Evolutionary conservation across 2,329 filamentous ascomycete genomes (phyloP).

Genomic region (Hypoxylon sp.): DNA sequence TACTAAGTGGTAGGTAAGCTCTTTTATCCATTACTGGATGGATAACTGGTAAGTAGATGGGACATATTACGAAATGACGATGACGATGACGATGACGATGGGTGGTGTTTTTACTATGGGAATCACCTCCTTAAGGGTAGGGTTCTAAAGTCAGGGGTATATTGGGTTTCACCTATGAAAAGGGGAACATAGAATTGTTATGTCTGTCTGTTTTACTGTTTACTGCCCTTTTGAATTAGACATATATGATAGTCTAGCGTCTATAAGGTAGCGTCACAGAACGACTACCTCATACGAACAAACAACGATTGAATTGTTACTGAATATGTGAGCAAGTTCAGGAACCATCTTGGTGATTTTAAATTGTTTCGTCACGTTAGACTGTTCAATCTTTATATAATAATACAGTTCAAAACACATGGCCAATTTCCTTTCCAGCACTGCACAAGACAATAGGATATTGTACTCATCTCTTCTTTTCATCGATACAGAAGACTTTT

Average conservation of each 20-base stretch:
- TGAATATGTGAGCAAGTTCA: slow-evolving; percentile 1
- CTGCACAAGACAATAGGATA: not conserved
- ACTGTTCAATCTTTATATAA: slow-evolving; percentile 12
- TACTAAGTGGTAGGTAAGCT: not conserved
- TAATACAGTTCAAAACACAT: not conserved
- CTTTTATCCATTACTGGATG: not conserved
- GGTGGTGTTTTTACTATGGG: not conserved
- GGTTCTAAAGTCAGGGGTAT: not conserved
- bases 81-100: no score
- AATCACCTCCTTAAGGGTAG: not conserved
- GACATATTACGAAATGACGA: not conserved
- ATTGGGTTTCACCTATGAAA: not conserved
- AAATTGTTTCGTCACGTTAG: slow-evolving; percentile 3
- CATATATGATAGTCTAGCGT: not conserved
- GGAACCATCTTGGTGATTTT: not conserved
- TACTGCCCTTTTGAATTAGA: not conserved
- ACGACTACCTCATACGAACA: not conserved
- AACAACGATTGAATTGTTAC: slow-evolving; percentile 12
- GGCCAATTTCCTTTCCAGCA: not conserved
- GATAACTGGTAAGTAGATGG: not conserved
- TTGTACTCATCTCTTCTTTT: not conserved
- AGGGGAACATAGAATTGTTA: not conserved
- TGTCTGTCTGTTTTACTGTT: not conserved
- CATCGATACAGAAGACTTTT: not conserved
- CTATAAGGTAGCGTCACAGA: not conserved